Evolutionary conservation across 2,329 filamentous ascomycete genomes (phyloP).

Genomic region (Fusarium ambrosium): DNA sequence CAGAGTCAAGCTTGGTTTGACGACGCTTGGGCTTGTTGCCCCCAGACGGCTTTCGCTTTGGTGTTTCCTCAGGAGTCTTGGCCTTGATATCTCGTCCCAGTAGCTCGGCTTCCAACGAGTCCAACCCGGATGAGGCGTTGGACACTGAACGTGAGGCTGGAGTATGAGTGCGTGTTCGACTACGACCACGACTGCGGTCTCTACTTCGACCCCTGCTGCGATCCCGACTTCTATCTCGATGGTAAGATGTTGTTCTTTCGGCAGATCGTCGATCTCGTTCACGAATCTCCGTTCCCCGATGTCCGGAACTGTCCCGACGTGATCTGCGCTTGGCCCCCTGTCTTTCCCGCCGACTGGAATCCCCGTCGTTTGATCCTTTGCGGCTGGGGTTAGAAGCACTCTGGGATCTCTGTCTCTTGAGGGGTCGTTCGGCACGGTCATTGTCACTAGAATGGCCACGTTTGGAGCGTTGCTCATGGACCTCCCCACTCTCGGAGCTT

Average conservation of each 20-base stretch:
- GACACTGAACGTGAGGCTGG: slow-evolving; percentile 49
- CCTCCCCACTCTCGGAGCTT: slow-evolving; percentile 37
- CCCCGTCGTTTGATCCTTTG: slow-evolving; percentile 16
- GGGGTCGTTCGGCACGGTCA: slow-evolving; percentile 28
- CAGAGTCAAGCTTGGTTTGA: slow-evolving; percentile 53
- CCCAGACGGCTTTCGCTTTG: slow-evolving; percentile 38
- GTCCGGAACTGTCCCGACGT: slow-evolving; percentile 31
- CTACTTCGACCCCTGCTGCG: slow-evolving; percentile 4
- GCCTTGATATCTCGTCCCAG: slow-evolving; percentile 52
- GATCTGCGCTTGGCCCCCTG: slow-evolving; percentile 21
- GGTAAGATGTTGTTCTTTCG: slow-evolving; percentile 16
- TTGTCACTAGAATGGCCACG: slow-evolving; percentile 27
- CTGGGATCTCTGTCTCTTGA: slow-evolving; percentile 40
- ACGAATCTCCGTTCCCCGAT: slow-evolving; percentile 17
- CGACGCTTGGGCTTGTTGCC: slow-evolving; percentile 50
- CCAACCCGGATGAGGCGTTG: slow-evolving; percentile 53
- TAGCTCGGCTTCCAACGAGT: slow-evolving; percentile 56
- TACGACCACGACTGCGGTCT: slow-evolving; percentile 13
- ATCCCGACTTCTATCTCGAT: slow-evolving; percentile 32
- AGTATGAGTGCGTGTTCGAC: slow-evolving; percentile 36
- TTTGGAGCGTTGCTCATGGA: slow-evolving; percentile 30
- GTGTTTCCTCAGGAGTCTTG: slow-evolving; percentile 46
- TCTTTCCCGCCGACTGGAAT: slow-evolving; percentile 16
- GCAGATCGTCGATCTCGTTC: slow-evolving; percentile 31
- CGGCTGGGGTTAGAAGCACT: slow-evolving; percentile 21